These are phyloP conservation scores for Starmerella floris DNA, from an alignment of 805 yeast species.

Conservation along the genomic window DNA sequence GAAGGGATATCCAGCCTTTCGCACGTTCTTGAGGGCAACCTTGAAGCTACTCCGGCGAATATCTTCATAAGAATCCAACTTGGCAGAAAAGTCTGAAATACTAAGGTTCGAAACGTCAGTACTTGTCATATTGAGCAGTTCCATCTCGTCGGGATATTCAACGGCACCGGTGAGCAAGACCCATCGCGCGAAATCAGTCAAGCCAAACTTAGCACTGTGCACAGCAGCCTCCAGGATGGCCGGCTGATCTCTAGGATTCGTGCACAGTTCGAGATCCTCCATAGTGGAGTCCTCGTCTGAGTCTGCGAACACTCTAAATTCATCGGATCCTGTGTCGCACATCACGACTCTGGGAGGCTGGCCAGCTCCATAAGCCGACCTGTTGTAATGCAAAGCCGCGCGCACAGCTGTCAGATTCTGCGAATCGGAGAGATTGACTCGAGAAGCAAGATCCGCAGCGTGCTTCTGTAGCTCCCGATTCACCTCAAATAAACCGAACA, in stretches of 20 bases:
- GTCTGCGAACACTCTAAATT: conserved; percentile 38
- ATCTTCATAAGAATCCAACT: too few relatives aligned
- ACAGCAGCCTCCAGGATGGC: conserved; percentile 50
- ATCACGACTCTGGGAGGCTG: conserved; percentile 35
- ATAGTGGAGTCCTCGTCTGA: conserved; percentile 41
- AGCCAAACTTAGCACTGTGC: conserved; percentile 41
- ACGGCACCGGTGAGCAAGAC: conserved; percentile 49
- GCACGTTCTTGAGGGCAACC: conserved; percentile 40
- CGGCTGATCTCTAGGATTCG: conserved; percentile 56
- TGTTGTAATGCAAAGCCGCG: conserved; percentile 36
- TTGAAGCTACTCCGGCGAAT: too few relatives aligned
- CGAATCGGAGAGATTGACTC: conserved; percentile 33
- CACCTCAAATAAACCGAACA: conserved; percentile 51
- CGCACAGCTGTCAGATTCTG: conserved; percentile 35
- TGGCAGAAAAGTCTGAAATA: too few relatives aligned
- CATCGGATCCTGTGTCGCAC: conserved; percentile 43
- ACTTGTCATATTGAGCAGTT: conserved; percentile 35
- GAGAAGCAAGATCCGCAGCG: conserved; percentile 40
- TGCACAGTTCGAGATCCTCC: conserved; percentile 45
- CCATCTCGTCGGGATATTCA: too few relatives aligned
- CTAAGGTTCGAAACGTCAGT: too few relatives aligned
- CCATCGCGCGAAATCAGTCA: conserved; percentile 45
- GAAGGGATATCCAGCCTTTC: conserved; percentile 41
- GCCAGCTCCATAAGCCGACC: conserved; percentile 41
- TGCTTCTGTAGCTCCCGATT: conserved; percentile 46